A percentile compares a stretch with the other conserved stretches of the same genome.
These are phyloP conservation scores for Verticillium albo-atrum DNA, from an alignment of 2,329 filamentous ascomycete genomes.

Conservation along the genomic window DNA sequence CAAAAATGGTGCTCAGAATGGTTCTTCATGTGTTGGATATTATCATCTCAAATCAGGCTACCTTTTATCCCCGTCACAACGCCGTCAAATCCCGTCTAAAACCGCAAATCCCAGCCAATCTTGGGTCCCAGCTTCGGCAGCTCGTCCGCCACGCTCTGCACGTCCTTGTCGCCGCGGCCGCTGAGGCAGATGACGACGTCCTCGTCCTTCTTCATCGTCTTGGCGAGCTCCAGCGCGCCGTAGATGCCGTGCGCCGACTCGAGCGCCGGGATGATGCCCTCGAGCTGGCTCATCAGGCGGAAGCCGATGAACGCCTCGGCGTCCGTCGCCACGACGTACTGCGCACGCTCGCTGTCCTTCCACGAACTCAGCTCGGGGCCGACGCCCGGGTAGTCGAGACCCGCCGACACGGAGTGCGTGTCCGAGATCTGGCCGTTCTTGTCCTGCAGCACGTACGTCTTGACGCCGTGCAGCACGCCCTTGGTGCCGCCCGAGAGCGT, in stretches of 20 bases:
- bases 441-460: slow-evolving; percentile 93
- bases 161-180: slow-evolving; percentile 95
- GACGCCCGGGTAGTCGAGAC: slow-evolving; percentile 94
- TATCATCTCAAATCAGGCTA: background rate
- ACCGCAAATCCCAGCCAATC: slow-evolving; percentile 72
- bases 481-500: slow-evolving; percentile 83
- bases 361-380: slow-evolving; percentile 87
- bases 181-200: slow-evolving; percentile 93
- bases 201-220: slow-evolving; percentile 83
- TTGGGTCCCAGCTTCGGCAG: slow-evolving; percentile 81
- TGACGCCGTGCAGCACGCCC: slow-evolving; percentile 91
- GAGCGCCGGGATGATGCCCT: slow-evolving; percentile 94
- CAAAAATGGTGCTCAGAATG: too few relatives aligned
- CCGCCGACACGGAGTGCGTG: slow-evolving; percentile 94
- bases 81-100: slow-evolving; percentile 28
- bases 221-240: slow-evolving; percentile 84
- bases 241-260: slow-evolving; percentile 92
- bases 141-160: slow-evolving; percentile 95
- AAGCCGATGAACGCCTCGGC: slow-evolving; percentile 87
- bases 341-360: slow-evolving; percentile 86
- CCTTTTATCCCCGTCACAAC: background rate
- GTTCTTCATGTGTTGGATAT: too few relatives aligned
- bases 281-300: slow-evolving; percentile 75
- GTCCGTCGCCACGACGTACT: slow-evolving; percentile 88
- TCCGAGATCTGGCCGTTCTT: slow-evolving; percentile 88